Base-by-base conservation (phyloP, 1,284 basidiomycete species). In the Spongiforma sp. region DNA sequence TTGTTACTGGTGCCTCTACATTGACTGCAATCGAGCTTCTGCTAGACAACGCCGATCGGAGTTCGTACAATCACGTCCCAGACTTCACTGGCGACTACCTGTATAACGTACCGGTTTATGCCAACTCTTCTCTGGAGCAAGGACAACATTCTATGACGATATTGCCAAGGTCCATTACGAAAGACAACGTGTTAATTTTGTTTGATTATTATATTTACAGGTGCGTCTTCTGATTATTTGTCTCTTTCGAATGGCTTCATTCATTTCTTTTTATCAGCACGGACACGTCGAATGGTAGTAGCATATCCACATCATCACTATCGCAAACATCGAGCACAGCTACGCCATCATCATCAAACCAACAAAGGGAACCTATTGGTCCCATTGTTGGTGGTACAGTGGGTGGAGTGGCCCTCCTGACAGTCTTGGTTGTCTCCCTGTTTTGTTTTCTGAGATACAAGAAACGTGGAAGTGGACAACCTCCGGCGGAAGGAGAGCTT, bases 181-280 rank as follows among this genome's bases (percentile, higher is more conserved):
- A 9, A 14, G n/a, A 34, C 5, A 2, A n/a, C 0, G 59, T 60
- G 28, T 58, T 69, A 30, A 62, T 69, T 3, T 21, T 71, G 11
- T 69, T 71, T 11, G 68, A 69, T 12, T 69, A 71, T 41, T 19
- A 67, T 11, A 48, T 71, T 30, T 69, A 69, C 21, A 68, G 37
- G 68, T 68, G 17, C 1, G 68, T 53, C 28, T 37, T 15, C 8
- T 37, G 36, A 15, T 8, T 37, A 37, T 15, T 37, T 37, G 36
- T 37, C 15, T 37, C 8, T 8, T 15, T 9, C 36, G 15, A 37
- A 37, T 37, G 36, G n/a, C n/a, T n/a, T n/a, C n/a, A n/a, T n/a
- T n/a, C n/a, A n/a, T n/a, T n/a, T n/a, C n/a, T n/a, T n/a, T n/a
- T n/a, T n/a, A n/a, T n/a, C n/a, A n/a, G n/a, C n/a, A n/a, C n/a